A percentile compares a stretch with the other conserved stretches of the same genome.
phyloP scores from a whole-genome alignment of 176 grass and related monocot species.

The Avena sativa region DNA sequence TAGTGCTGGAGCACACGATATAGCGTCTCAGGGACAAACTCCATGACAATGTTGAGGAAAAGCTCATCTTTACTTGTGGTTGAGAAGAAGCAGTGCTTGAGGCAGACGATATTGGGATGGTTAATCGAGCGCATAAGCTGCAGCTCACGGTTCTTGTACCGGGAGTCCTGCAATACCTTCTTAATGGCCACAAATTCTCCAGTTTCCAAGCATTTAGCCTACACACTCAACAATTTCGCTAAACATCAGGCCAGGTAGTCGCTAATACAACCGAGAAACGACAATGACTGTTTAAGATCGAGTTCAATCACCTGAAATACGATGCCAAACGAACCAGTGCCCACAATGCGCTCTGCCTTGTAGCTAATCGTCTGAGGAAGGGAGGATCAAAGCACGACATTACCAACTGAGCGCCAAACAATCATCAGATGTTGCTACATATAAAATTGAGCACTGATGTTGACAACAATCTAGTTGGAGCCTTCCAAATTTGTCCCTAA shows the following conservation, averaged over 20 bases:
- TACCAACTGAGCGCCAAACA: background rate
- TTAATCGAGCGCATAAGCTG: constrained; percentile 71
- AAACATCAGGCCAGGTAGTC: background rate
- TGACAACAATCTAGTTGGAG: background rate
- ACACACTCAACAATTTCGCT: background rate
- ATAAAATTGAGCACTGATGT: background rate
- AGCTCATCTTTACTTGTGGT: constrained; percentile 67
- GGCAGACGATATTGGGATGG: constrained; percentile 59
- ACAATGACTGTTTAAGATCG: background rate
- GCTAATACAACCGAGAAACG: background rate
- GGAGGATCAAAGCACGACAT: constrained; percentile 34
- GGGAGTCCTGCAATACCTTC: constrained; percentile 69
- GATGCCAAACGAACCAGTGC: constrained; percentile 46
- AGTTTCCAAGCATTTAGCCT: constrained; percentile 79
- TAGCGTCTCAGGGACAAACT: constrained; percentile 68
- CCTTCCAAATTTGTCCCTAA: background rate
- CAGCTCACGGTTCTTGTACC: constrained; percentile 75
- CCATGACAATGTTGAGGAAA: constrained; percentile 74
- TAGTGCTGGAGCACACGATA: constrained; percentile 68
- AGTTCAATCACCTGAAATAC: constrained; percentile 46
- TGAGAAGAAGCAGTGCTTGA: constrained; percentile 78
- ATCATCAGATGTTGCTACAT: background rate
- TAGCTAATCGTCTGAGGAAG: constrained; percentile 42
- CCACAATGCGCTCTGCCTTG: constrained; percentile 46
- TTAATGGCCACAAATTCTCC: constrained; percentile 74